Conservation (phyloP, 176 grass and related monocot genomes). For the Phoenix roebelenii region DNA sequence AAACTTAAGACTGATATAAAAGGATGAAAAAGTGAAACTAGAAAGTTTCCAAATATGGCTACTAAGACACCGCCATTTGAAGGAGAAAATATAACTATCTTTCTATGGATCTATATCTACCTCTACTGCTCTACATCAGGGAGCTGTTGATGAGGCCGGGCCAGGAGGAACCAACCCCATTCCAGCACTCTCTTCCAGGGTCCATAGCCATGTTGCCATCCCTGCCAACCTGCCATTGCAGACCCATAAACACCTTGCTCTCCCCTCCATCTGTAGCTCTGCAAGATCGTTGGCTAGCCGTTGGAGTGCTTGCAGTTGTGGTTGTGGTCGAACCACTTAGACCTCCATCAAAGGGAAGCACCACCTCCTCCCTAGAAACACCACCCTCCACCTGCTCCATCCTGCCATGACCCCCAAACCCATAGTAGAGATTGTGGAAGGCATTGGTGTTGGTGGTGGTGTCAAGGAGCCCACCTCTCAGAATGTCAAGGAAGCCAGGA, state of each 20-base stretch:
- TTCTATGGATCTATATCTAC: not conserved
- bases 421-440: not conserved
- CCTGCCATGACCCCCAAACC: not conserved
- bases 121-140: conserved; percentile 4
- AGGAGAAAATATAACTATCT: too few species aligned
- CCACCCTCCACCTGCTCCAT: not conserved
- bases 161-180: conserved; percentile 2
- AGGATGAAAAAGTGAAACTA: too few species aligned
- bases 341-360: not conserved
- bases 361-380: conserved; percentile 2
- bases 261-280: not conserved
- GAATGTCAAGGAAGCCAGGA: conserved; percentile 12
- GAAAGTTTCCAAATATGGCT: too few species aligned
- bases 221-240: conserved; percentile 14
- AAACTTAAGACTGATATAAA: too few species aligned
- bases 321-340: not conserved
- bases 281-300: conserved; percentile 6
- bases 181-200: conserved; percentile 16
- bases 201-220: conserved; percentile 9
- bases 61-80: too few species aligned
- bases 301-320: not conserved
- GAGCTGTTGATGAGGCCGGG: conserved; percentile 20
- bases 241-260: conserved; percentile 3
- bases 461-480: conserved; percentile 10
- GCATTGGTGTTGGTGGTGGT: not conserved